phyloP scores from a whole-genome alignment of 2,329 filamentous ascomycete species.

The Monosporascus sp. region DNA sequence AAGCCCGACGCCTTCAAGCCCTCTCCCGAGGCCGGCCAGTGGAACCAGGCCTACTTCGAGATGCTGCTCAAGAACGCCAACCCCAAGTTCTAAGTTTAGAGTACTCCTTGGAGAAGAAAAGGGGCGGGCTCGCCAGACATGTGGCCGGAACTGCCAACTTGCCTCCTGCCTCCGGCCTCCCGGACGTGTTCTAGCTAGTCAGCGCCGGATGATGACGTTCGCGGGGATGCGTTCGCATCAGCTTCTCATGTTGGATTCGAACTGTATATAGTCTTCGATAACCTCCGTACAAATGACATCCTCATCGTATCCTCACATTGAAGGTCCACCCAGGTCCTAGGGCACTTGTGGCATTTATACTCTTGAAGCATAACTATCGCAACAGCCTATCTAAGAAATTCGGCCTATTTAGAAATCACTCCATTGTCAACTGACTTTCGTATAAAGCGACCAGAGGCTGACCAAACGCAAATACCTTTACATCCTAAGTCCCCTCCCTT shows the following conservation, averaged over 20 bases:
- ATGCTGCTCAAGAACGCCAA: constrained; percentile 51
- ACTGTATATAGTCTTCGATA: neutral
- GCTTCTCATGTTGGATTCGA: neutral
- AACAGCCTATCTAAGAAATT: too few relatives aligned
- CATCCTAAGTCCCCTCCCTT: too few relatives aligned
- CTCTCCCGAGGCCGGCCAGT: constrained; percentile 66
- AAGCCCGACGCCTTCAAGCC: constrained; percentile 52
- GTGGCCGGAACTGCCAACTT: neutral
- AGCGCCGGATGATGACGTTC: neutral
- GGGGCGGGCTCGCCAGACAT: neutral
- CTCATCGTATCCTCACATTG: too few relatives aligned
- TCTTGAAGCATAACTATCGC: too few relatives aligned
- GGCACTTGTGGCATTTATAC: too few relatives aligned
- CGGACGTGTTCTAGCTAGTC: neutral
- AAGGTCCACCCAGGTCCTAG: too few relatives aligned
- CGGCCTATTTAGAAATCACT: too few relatives aligned
- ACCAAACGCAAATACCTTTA: too few relatives aligned
- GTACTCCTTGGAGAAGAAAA: neutral
- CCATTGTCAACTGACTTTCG: too few relatives aligned
- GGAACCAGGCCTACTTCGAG: constrained; percentile 61
- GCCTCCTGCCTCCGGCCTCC: neutral
- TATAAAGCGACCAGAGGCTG: too few relatives aligned
- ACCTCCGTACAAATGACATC: too few relatives aligned
- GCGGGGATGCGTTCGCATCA: neutral
- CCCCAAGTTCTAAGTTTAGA: constrained; percentile 37